A percentile compares a stretch with the other conserved stretches of the same genome.
phyloP scores from a whole-genome alignment of 495 filamentous ascomycete species.

The Patellaria atrata region DNA sequence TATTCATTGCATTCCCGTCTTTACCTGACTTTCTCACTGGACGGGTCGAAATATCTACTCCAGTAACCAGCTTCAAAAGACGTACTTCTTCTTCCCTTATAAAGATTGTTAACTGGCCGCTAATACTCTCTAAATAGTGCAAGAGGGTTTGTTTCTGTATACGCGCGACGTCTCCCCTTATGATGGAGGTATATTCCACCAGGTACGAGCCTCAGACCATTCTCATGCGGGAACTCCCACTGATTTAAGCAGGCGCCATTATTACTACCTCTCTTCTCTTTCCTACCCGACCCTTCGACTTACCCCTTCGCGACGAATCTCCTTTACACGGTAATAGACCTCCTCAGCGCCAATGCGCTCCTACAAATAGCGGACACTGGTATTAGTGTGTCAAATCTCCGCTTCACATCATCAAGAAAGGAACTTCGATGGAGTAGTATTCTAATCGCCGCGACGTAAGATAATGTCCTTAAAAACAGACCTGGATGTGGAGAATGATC shows the following conservation, averaged over 20 bases:
- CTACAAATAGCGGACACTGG: constrained; percentile 71
- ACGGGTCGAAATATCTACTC: constrained; percentile 91
- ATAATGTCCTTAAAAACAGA: neutral
- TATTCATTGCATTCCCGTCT: constrained; percentile 68
- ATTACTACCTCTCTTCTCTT: constrained; percentile 76
- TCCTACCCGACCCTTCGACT: constrained; percentile 53
- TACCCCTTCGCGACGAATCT: constrained; percentile 60
- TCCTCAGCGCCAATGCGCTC: constrained; percentile 72
- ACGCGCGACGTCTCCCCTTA: constrained; percentile 94
- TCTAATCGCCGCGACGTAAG: constrained; percentile 65
- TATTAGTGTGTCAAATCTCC: constrained; percentile 52
- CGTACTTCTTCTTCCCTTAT: constrained; percentile 32
- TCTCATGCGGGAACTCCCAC: neutral
- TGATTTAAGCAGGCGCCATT: constrained; percentile 52
- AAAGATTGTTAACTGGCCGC: neutral
- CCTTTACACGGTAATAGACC: constrained; percentile 68
- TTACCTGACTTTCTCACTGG: constrained; percentile 76
- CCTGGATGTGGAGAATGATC: constrained; percentile 8
- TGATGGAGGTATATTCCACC: constrained; percentile 94
- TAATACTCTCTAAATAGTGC: constrained; percentile 39
- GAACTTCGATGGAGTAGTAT: constrained; percentile 62
- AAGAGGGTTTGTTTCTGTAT: constrained; percentile 93
- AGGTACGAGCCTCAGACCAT: constrained; percentile 35
- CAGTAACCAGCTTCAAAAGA: constrained; percentile 95
- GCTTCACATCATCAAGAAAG: constrained; percentile 65